Evolutionary conservation across 2,329 filamentous ascomycete species (phyloP), one percentile per base, ranked within the genome.

Genomic region (Cercospora sp.): DNA sequence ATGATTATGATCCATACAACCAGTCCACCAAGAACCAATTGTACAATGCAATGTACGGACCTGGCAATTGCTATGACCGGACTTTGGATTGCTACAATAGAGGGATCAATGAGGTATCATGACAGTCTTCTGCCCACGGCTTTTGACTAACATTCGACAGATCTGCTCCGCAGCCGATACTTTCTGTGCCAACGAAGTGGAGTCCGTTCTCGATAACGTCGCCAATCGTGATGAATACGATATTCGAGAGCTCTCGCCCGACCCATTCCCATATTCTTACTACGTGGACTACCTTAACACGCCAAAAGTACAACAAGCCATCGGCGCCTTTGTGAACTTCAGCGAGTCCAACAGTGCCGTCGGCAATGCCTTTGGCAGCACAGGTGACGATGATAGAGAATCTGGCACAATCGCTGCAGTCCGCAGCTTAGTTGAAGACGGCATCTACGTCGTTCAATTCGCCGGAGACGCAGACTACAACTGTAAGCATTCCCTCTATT

Each of bases 291-390:
- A 88, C 74, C 81, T 90, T 33, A 89, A 90, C 76, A 82, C 80
- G 1, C 79, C 83, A 0, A 75, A 79, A 10, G 82, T 89, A 1
- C 86, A 86, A 71, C 73, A 79, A n/a, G 87, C 87, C 0, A 84
- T 90, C 65, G 88, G 88, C 9, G 87, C 86, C 0, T 86, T 79
- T 72, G 82, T 83, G 65, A 90, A 89, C 75, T 90, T 85, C 78
- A 85, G 84, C 3, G 75, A 76, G 2, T 65, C 60, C 36, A 83
- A 81, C 67, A 81, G 75, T 67, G 78, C 82, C 0, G 84, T 86
- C 2, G 74, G 74, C 45, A 71, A 67, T 4, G 82, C 83, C 0
- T 87, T 87, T 72, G 75, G 73, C 0, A 78, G 72, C 10, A 85
- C 84, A 0, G 84, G 84, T 10, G 85, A 87, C 68, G 83, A 85